Base-by-base conservation (phyloP, 2,329 filamentous ascomycete species). In the Macrophomina tecta region DNA sequence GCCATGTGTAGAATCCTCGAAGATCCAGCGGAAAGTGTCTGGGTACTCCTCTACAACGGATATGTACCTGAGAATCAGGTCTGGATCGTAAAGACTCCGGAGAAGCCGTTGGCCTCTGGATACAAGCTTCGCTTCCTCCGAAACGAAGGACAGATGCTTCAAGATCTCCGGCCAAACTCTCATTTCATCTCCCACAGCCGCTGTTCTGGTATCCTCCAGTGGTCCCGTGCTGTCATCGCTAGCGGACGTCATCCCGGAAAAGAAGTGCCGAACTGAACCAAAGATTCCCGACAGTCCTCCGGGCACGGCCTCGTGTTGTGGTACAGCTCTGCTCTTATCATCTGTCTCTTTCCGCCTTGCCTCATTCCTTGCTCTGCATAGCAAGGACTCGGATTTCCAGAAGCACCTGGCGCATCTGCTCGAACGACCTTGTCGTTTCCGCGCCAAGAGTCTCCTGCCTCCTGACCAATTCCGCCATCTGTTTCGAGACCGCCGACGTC, bases 1-100 rank as follows among this genome's bases (percentile, higher is more conserved):
- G 23, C 36, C 36, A 18, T 55, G 49, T 2, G 55, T 7, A 28
- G 7, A 9, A 38, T 65, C n/a, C 28, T 65, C 49, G 16, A 65
- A 65, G 5, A 65, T 56, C 62, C 62, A 65, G 4, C 14, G 23
- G n/a, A 42, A 46, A 28, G 49, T 65, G 9, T 40, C 5, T 14
- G 46, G 23, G n/a, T 63, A 51, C 4, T 49, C 46, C 4, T 52
- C 28, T 6, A 42, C 36, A 2, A 56, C 53, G 6, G 18, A 0
- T 18, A 2, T 8, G 36, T 42, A 56, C 5, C 53, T n/a, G 1
- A 18, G 53, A n/a, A 30, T 2, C 1, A 56, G 18, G 12, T 56
- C 18, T 12, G 18, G 36, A 4, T 56, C 8, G 36, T 56, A 4
- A 6, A 56, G 36, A 8, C 36, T 56, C 16, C 9, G 53, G 3